Percentiles rank a stretch among this genome's conserved stretches.
Evolutionary conservation across 257 asterid species (phyloP).

Genomic region (Sherardia arvensis): DNA sequence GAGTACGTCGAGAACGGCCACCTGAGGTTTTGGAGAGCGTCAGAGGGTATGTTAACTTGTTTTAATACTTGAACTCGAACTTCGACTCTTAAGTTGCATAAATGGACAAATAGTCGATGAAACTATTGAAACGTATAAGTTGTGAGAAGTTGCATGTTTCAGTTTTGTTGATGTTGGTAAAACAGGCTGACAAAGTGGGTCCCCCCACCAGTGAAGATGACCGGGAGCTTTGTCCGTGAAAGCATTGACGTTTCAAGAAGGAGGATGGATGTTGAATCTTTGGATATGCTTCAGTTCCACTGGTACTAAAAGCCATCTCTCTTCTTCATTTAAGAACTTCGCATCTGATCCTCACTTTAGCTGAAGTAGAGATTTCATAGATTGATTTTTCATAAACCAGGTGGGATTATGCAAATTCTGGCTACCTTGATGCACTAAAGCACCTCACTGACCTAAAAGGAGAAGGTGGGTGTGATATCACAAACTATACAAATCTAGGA

Average conservation of each 20-base stretch:
- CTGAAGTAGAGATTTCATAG: not conserved
- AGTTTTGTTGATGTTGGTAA: slow-evolving; percentile 7
- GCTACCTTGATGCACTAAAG: slow-evolving; percentile 92
- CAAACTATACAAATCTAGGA: not conserved
- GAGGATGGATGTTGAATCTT: slow-evolving; percentile 87
- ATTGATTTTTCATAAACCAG: slow-evolving; percentile 29
- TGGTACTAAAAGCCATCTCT: slow-evolving; percentile 37
- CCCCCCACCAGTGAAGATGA: slow-evolving; percentile 98
- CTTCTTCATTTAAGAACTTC: slow-evolving; percentile 2
- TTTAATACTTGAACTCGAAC: not conserved
- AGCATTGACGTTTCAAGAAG: slow-evolving; percentile 66
- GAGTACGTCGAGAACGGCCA: slow-evolving; percentile 92
- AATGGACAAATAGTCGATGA: not conserved
- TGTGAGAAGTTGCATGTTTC: not conserved
- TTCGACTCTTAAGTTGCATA: not conserved
- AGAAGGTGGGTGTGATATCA: slow-evolving; percentile 51
- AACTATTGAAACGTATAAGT: not conserved
- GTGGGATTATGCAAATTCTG: slow-evolving; percentile 94
- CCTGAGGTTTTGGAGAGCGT: slow-evolving; percentile 80
- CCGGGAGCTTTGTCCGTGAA: slow-evolving; percentile 64
- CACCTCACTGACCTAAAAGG: slow-evolving; percentile 96
- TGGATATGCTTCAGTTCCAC: slow-evolving; percentile 99
- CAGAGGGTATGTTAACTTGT: slow-evolving; percentile 50
- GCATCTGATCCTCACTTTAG: not conserved
- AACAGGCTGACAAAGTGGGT: slow-evolving; percentile 97